These are phyloP conservation scores for Russula dissimulans DNA, from an alignment of 768 basidiomycete species.

Conservation along the genomic window DNA sequence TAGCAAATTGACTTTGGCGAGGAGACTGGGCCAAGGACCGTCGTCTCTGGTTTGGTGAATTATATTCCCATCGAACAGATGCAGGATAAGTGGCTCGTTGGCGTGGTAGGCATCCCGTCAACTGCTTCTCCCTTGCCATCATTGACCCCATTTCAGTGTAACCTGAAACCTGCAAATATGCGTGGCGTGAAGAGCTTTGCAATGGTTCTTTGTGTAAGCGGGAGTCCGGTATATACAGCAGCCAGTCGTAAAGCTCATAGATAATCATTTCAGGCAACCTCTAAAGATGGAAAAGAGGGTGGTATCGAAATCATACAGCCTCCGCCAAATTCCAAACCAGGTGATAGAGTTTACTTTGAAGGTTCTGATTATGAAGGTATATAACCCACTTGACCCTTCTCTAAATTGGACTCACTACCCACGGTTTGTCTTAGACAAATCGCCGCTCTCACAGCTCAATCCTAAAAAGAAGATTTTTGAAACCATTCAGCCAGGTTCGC, in stretches of 20 bases:
- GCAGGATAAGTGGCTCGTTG: conserved; percentile 72
- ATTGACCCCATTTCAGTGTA: conserved; percentile 43
- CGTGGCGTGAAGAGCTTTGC: conserved; percentile 96
- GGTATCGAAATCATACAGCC: conserved; percentile 91
- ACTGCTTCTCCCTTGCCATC: background rate
- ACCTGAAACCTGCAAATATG: conserved; percentile 95
- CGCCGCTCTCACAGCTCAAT: conserved; percentile 77
- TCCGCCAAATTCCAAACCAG: conserved; percentile 76
- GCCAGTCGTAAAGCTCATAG: background rate
- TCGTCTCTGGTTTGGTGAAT: conserved; percentile 93
- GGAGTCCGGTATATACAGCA: background rate
- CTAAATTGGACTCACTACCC: background rate
- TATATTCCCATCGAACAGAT: conserved; percentile 95
- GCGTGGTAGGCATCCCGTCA: conserved; percentile 47
- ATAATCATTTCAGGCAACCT: conserved; percentile 54
- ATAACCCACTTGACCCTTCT: conserved; percentile 19
- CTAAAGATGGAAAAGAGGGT: conserved; percentile 80
- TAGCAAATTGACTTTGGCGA: conserved; percentile 96
- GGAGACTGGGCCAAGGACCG: conserved; percentile 88
- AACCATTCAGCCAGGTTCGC: conserved; percentile 79
- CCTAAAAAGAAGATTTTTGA: conserved; percentile 99
- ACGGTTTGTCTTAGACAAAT: conserved; percentile 35
- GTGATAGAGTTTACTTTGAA: conserved; percentile 93
- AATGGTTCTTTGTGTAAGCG: conserved; percentile 85
- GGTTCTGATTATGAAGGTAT: conserved; percentile 77